Percentiles rank a stretch among this genome's conserved stretches.
phyloP scores from a whole-genome alignment of 73 alveolate genomes.

The Tetrahymena borealis region DNA sequence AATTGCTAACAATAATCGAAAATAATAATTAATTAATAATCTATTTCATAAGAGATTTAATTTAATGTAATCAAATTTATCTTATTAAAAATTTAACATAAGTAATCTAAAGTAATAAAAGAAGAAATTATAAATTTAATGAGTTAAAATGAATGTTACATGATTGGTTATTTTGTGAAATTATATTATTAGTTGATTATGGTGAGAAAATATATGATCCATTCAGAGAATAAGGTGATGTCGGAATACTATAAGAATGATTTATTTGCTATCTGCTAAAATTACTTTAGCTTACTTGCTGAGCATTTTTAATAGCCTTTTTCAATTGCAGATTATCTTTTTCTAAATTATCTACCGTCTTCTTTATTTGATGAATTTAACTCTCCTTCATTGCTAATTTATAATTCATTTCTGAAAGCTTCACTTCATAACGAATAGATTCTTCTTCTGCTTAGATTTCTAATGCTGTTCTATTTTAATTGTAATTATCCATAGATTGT shows the following conservation, averaged over 20 bases:
- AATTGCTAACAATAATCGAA: no score
- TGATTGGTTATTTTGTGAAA: not conserved
- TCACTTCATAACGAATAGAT: not conserved
- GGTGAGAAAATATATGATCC: not conserved
- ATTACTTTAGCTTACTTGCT: not conserved
- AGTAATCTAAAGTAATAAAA: no score
- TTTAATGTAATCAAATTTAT: no score
- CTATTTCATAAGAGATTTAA: no score
- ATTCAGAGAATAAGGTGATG: not conserved
- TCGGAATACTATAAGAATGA: not conserved
- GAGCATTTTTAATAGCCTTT: not conserved
- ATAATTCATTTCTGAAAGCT: not conserved
- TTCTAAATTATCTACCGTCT: not conserved
- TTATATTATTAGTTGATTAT: not conserved
- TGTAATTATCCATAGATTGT: not conserved
- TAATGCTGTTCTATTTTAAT: not conserved
- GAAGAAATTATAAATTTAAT: not conserved
- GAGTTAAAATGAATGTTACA: not conserved
- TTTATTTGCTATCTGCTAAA: not conserved
- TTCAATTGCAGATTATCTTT: not conserved
- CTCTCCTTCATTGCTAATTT: not conserved
- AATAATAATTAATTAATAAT: no score
- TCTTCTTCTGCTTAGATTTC: not conserved
- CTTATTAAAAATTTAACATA: no score
- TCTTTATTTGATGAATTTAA: not conserved